Conservation (phyloP, 1,284 basidiomycete genomes). For the Exobasidium rhododendri region DNA sequence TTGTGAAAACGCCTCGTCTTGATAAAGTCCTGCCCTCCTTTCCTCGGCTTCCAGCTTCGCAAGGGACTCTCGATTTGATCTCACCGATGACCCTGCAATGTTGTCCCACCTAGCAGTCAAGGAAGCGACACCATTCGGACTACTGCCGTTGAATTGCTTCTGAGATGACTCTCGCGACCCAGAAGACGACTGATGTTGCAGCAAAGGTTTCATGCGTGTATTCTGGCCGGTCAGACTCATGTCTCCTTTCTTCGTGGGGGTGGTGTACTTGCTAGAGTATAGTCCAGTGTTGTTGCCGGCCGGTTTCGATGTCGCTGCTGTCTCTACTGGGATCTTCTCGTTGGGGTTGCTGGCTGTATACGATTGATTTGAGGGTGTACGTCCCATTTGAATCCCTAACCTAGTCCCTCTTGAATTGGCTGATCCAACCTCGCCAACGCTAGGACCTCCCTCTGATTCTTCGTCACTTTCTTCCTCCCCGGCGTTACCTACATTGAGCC, state of each 20-base stretch:
- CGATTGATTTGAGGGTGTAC: background rate
- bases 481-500: background rate
- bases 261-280: background rate
- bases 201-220: no score
- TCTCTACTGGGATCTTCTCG: background rate
- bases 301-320: background rate
- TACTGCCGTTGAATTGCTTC: no score
- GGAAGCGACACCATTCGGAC: conserved; percentile 8
- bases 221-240: no score
- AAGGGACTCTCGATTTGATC: no score
- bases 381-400: conserved; percentile 7
- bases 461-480: background rate
- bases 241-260: background rate
- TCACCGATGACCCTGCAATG: background rate
- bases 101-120: conserved; percentile 16
- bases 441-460: background rate
- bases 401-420: background rate
- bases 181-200: no score
- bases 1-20: no score
- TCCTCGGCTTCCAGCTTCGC: no score
- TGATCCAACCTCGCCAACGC: background rate
- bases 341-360: background rate
- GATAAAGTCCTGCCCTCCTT: no score
- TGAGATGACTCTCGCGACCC: no score
- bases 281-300: background rate